These are phyloP conservation scores for Eucalyptus coolabah DNA, from an alignment of 345 rosid species.

Conservation along the genomic window DNA sequence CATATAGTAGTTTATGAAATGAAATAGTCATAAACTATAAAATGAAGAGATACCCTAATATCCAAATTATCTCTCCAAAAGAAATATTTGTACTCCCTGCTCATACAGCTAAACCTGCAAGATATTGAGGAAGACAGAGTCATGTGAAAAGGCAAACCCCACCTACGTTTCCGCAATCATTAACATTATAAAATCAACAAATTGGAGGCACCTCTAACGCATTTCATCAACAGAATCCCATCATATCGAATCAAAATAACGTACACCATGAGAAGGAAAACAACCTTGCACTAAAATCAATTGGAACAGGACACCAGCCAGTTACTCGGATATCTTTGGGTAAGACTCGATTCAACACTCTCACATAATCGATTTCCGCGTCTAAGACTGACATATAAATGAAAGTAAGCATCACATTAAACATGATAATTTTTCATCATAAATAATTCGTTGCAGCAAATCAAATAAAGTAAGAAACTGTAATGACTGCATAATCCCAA, in stretches of 20 bases:
- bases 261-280: background rate
- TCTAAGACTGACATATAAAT: conserved; percentile 14
- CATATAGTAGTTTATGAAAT: background rate
- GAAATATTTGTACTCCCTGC: conserved; percentile 75
- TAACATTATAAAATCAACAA: background rate
- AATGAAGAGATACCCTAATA: conserved; percentile 32
- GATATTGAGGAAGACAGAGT: background rate
- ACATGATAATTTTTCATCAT: background rate
- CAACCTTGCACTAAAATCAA: conserved; percentile 90
- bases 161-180: background rate
- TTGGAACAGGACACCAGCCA: conserved; percentile 89
- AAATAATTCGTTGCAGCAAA: background rate
- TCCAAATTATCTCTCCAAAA: conserved; percentile 70
- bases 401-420: background rate
- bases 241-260: background rate
- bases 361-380: conserved; percentile 83
- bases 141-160: background rate
- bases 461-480: background rate
- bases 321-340: conserved; percentile 79
- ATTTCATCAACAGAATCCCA: background rate
- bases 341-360: conserved; percentile 76
- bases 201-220: background rate
- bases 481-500: background rate
- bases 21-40: background rate
- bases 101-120: conserved; percentile 79